Evolutionary conservation across 2,329 filamentous ascomycete species (phyloP).

Genomic region (Trichophyton verrucosum): DNA sequence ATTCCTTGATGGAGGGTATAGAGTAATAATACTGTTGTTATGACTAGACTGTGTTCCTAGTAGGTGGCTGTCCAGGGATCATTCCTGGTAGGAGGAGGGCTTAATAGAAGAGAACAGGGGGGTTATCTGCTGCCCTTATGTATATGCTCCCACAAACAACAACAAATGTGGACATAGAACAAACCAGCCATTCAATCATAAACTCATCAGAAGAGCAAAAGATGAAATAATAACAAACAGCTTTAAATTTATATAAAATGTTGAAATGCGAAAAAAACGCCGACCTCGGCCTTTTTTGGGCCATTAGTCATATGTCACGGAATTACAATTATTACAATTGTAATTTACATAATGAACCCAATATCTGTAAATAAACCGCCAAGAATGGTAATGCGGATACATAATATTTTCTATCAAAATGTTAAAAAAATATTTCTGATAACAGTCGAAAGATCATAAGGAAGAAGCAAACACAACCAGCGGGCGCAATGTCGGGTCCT

Average conservation of each 20-base stretch:
- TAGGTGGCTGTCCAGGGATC: background rate
- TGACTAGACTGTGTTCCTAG: background rate
- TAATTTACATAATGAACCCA: background rate
- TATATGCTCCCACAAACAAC: background rate
- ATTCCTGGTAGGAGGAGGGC: background rate
- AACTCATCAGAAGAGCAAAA: background rate
- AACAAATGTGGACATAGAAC: background rate
- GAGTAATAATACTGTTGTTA: background rate
- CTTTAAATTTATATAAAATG: background rate
- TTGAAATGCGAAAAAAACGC: background rate
- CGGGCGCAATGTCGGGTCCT: conserved; percentile 22
- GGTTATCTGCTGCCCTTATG: background rate
- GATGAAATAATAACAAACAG: background rate
- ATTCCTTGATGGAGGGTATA: background rate
- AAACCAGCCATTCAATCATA: background rate
- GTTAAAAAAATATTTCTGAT: background rate
- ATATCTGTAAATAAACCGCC: background rate
- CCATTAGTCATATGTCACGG: background rate
- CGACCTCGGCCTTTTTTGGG: background rate
- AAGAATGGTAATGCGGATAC: background rate
- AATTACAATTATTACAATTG: background rate
- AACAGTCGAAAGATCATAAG: background rate
- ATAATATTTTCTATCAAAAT: background rate
- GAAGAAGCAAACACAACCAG: background rate
- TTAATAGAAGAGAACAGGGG: background rate